phyloP scores from a whole-genome alignment of 805 yeast species.

The Grigorovia yakushimaensis region DNA sequence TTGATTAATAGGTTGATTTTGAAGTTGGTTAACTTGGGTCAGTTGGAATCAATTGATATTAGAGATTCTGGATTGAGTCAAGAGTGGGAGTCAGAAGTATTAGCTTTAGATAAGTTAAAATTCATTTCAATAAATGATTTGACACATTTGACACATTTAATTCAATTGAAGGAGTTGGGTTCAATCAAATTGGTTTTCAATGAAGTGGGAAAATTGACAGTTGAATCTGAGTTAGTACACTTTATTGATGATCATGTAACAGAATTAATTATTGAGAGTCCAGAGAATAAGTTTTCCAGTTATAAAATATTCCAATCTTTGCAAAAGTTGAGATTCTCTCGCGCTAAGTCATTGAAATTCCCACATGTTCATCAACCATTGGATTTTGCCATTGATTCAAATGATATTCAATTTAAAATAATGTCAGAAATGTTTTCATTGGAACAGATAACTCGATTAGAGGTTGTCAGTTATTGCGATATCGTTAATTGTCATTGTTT shows the following conservation, averaged over 20 bases:
- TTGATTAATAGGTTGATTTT: conserved; percentile 14
- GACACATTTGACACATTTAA: neutral
- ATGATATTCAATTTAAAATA: conserved; percentile 19
- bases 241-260: neutral
- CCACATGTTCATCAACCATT: conserved; percentile 39
- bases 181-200: neutral
- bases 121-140: conserved; percentile 9
- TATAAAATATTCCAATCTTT: conserved; percentile 27
- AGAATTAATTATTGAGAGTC: conserved; percentile 20
- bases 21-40: conserved; percentile 12
- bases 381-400: conserved; percentile 31
- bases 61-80: conserved; percentile 12
- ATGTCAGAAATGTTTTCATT: conserved; percentile 28
- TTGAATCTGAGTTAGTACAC: neutral
- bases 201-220: neutral
- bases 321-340: conserved; percentile 6
- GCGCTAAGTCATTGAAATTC: conserved; percentile 31
- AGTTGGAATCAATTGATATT: conserved; percentile 17
- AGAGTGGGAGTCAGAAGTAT: conserved; percentile 7
- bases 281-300: conserved; percentile 27
- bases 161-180: too few species aligned
- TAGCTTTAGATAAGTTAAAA: conserved; percentile 7
- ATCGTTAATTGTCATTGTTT: conserved; percentile 41
- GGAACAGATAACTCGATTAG: conserved; percentile 32
- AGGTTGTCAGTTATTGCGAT: conserved; percentile 43